Conservation (phyloP, 805 yeast species). For the Danielia oregonensis region DNA sequence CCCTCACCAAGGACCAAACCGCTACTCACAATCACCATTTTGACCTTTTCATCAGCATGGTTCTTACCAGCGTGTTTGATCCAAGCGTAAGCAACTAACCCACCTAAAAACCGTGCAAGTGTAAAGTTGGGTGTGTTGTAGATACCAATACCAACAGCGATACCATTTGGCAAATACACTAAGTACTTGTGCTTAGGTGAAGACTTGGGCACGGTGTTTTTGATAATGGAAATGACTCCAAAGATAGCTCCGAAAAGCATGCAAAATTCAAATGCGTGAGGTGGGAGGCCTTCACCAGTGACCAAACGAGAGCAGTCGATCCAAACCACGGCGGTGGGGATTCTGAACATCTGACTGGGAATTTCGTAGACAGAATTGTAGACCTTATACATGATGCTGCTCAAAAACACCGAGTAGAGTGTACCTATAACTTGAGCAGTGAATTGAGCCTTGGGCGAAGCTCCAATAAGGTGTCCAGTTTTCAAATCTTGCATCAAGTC, state of each 20-base stretch:
- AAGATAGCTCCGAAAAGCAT: constrained; percentile 62
- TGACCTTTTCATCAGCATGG: constrained; percentile 49
- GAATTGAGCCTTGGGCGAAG: constrained; percentile 90
- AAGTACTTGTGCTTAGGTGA: constrained; percentile 38
- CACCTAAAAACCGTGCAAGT: constrained; percentile 89
- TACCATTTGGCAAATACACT: constrained; percentile 81
- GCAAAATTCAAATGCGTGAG: constrained; percentile 61
- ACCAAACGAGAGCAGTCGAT: constrained; percentile 92
- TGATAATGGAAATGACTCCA: constrained; percentile 62
- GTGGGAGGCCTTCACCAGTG: constrained; percentile 87
- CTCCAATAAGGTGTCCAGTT: constrained; percentile 88
- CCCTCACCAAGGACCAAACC: constrained; percentile 96
- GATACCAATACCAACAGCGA: constrained; percentile 95
- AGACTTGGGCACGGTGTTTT: constrained; percentile 49
- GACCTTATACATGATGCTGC: constrained; percentile 76
- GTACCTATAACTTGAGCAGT: constrained; percentile 89
- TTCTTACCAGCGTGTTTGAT: constrained; percentile 24
- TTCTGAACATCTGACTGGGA: constrained; percentile 76
- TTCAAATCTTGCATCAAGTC: constrained; percentile 96
- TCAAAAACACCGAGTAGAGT: constrained; percentile 71
- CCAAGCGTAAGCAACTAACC: constrained; percentile 64
- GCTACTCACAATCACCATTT: constrained; percentile 82
- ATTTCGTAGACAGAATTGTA: constrained; percentile 81
- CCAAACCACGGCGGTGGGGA: constrained; percentile 97
- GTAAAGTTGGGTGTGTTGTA: constrained; percentile 94